A percentile compares a stretch with the other conserved stretches of the same genome.
phyloP scores from a whole-genome alignment of 257 asterid species.

The Solanum appendiculatum region DNA sequence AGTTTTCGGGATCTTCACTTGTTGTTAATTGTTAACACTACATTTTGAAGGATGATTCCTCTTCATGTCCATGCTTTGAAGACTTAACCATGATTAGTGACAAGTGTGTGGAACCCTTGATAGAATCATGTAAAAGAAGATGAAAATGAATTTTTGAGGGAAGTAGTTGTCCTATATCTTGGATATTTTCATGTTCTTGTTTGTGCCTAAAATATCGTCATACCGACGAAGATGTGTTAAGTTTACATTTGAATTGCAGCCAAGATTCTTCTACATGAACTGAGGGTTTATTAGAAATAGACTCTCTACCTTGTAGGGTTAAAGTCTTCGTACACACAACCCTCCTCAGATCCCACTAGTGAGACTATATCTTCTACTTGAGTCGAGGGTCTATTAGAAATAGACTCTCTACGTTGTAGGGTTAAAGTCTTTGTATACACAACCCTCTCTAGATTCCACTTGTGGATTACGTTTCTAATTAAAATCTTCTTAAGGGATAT shows the following conservation, averaged over 20 bases:
- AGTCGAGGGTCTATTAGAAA: too few relatives aligned
- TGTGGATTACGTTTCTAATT: too few relatives aligned
- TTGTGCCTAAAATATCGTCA: background rate
- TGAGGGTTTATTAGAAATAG: background rate
- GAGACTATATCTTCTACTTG: too few relatives aligned
- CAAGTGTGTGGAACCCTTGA: background rate
- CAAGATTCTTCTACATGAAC: background rate
- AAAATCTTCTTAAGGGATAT: too few relatives aligned
- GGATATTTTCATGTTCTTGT: background rate
- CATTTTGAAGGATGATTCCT: background rate
- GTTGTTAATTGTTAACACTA: background rate
- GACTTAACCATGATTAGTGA: background rate
- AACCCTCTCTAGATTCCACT: too few relatives aligned
- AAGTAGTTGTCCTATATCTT: background rate
- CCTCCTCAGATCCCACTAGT: too few relatives aligned
- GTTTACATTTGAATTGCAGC: background rate
- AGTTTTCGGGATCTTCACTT: conserved; percentile 1
- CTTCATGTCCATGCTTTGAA: background rate
- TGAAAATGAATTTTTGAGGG: background rate
- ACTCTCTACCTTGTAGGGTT: too few relatives aligned
- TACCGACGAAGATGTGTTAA: background rate
- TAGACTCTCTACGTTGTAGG: too few relatives aligned
- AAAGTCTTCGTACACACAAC: too few relatives aligned
- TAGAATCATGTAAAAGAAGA: background rate
- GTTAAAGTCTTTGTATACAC: too few relatives aligned